Evolutionary conservation across 352 stramenopile genomes (phyloP).

Genomic region (Globisporangium cystogenes): DNA sequence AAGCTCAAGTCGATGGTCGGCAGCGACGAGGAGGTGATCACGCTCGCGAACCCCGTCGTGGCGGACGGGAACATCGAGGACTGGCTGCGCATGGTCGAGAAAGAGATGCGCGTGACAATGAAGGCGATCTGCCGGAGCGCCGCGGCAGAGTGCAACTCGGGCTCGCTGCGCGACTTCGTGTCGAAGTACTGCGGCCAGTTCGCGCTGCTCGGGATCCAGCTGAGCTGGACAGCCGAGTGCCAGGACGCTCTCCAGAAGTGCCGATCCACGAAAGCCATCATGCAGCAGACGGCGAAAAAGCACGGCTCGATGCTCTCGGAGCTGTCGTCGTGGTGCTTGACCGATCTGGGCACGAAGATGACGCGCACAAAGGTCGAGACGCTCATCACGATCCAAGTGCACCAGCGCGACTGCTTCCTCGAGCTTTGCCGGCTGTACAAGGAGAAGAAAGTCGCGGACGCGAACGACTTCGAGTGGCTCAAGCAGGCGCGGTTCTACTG

Average conservation of each 20-base stretch:
- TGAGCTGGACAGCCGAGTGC: slow-evolving; percentile 73
- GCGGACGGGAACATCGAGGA: slow-evolving; percentile 83
- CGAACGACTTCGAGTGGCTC: slow-evolving; percentile 81
- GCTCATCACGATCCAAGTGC: slow-evolving; percentile 91
- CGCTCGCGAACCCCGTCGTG: slow-evolving; percentile 39
- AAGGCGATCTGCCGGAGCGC: slow-evolving; percentile 60
- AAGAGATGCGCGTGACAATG: slow-evolving; percentile 63
- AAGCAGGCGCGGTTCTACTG: slow-evolving; percentile 83
- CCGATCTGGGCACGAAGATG: slow-evolving; percentile 87
- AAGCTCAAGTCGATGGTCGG: slow-evolving; percentile 71
- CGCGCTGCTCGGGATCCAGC: slow-evolving; percentile 66
- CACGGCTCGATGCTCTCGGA: slow-evolving; percentile 81
- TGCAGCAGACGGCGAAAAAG: slow-evolving; percentile 78
- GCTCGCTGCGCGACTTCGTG: slow-evolving; percentile 62
- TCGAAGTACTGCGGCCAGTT: slow-evolving; percentile 70
- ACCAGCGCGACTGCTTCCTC: slow-evolving; percentile 79
- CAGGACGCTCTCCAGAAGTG: slow-evolving; percentile 73
- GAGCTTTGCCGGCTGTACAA: slow-evolving; percentile 70
- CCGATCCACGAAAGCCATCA: slow-evolving; percentile 78
- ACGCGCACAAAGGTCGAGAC: slow-evolving; percentile 92
- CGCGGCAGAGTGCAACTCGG: slow-evolving; percentile 39
- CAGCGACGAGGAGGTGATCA: slow-evolving; percentile 71
- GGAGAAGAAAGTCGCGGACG: slow-evolving; percentile 70
- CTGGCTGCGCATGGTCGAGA: slow-evolving; percentile 66
- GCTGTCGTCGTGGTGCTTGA: slow-evolving; percentile 89